phyloP scores from a whole-genome alignment of 495 filamentous ascomycete genomes.

The Pyrenula massariospora region DNA sequence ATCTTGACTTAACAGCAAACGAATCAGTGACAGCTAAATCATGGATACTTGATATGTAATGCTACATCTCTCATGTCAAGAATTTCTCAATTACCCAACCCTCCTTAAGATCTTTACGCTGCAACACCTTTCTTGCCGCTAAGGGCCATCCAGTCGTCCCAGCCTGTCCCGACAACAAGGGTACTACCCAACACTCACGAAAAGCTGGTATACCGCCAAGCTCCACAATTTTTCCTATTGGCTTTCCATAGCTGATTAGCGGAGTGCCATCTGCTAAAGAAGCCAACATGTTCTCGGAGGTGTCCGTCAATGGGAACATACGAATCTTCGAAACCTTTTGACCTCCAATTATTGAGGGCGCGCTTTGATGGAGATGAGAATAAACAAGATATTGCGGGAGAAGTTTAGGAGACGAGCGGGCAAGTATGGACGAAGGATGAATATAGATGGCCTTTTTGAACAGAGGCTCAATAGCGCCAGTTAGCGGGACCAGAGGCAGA shows the following conservation, averaged over 20 bases:
- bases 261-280: slow-evolving; percentile 76
- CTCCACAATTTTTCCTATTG: slow-evolving; percentile 64
- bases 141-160: slow-evolving; percentile 72
- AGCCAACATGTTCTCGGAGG: slow-evolving; percentile 65
- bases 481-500: slow-evolving; percentile 61
- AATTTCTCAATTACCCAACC: slow-evolving; percentile 72
- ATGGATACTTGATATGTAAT: no score
- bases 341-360: slow-evolving; percentile 29
- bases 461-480: slow-evolving; percentile 33
- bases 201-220: slow-evolving; percentile 41
- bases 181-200: slow-evolving; percentile 74
- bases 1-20: no score
- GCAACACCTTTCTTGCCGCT: slow-evolving; percentile 68
- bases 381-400: slow-evolving; percentile 83
- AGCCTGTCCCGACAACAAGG: slow-evolving; percentile 54
- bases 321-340: slow-evolving; percentile 60
- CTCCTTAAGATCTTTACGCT: slow-evolving; percentile 55
- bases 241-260: slow-evolving; percentile 76
- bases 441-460: slow-evolving; percentile 60
- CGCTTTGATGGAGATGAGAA: slow-evolving; percentile 64
- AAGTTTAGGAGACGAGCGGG: slow-evolving; percentile 55
- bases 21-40: no score
- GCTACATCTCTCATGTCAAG: slow-evolving; percentile 6
- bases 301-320: slow-evolving; percentile 76
- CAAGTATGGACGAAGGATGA: slow-evolving; percentile 71